Conservation (phyloP, 345 rosid genomes). For the Brassica napus region DNA sequence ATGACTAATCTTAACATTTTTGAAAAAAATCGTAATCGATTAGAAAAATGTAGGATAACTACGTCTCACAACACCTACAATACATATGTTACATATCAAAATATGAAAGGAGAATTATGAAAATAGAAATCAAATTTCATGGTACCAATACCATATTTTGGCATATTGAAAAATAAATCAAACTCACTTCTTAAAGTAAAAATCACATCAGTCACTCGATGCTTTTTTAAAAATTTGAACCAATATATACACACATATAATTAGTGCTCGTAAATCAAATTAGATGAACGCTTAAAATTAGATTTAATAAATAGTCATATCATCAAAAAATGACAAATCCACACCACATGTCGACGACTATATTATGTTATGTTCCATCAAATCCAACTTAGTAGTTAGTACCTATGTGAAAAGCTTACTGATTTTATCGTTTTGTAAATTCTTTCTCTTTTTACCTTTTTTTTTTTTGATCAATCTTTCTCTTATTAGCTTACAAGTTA, state of each 20-base stretch:
- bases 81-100: not conserved
- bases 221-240: slow-evolving; percentile 8
- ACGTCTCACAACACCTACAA: not conserved
- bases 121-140: slow-evolving; percentile 36
- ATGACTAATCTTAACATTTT: not conserved
- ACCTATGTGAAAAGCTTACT: slow-evolving; percentile 27
- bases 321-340: slow-evolving; percentile 32
- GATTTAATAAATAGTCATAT: slow-evolving; percentile 37
- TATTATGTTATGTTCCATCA: slow-evolving; percentile 40
- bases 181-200: slow-evolving; percentile 36
- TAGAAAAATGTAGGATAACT: not conserved
- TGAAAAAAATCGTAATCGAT: not conserved
- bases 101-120: slow-evolving; percentile 9
- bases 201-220: slow-evolving; percentile 43
- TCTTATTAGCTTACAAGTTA: not conserved
- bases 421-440: not conserved
- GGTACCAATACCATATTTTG: slow-evolving; percentile 40
- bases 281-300: slow-evolving; percentile 14
- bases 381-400: slow-evolving; percentile 35
- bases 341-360: slow-evolving; percentile 39
- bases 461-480: too few species aligned
- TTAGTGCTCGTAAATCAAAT: slow-evolving; percentile 2
- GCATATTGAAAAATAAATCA: slow-evolving; percentile 23
- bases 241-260: not conserved
- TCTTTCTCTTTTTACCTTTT: not conserved